Evolutionary conservation across 805 yeast species (phyloP), one percentile per base, ranked within the genome.

Genomic region (Ogataea neopini): DNA sequence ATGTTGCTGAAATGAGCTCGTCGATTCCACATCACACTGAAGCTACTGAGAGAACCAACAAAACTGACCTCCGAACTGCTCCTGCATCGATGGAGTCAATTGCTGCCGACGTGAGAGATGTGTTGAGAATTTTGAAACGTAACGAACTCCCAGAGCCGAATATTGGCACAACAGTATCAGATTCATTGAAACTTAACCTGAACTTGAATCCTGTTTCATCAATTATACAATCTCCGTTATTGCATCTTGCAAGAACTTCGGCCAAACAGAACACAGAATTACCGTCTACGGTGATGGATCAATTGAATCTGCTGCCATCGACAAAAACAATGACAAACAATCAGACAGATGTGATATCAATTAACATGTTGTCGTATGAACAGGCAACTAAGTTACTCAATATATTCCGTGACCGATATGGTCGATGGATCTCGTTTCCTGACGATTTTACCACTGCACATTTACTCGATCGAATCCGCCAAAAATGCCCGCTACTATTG

Each of bases 371-470:
- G 13, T 58, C 79, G 1, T 56, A 71, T 34, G 62, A 66, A 2
- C 81, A 83, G 53, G 80, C 80, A 0, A 54, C 74, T 6, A 69
- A 70, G 14, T 63, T 86, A 33, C 65, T 86, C 53, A 73, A 72
- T 44, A 77, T 76, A 40, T 87, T 86, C 60, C 69, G 85, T 36
- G 78, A 81, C 41, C 75, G 84, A 57, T 86, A 83, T 59, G 88
- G 90, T 4, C 73, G 88, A 25, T 87, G 95, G 95, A 81, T 85
- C 3, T 80, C 86, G 45, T 80, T 86, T 43, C 89, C 91, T 0
- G 75, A 75, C 25, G 69, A 68, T 11, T 59, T 76, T 29, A 60
- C 81, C 4, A 73, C 83, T 0, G 74, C 68, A 15, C 69, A 67
- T 29, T 67, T 86, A 18, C 68, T 84, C 8, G 74, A 70, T 4